Conservation (phyloP, 495 filamentous ascomycete genomes). For the Neurospora intermedia region DNA sequence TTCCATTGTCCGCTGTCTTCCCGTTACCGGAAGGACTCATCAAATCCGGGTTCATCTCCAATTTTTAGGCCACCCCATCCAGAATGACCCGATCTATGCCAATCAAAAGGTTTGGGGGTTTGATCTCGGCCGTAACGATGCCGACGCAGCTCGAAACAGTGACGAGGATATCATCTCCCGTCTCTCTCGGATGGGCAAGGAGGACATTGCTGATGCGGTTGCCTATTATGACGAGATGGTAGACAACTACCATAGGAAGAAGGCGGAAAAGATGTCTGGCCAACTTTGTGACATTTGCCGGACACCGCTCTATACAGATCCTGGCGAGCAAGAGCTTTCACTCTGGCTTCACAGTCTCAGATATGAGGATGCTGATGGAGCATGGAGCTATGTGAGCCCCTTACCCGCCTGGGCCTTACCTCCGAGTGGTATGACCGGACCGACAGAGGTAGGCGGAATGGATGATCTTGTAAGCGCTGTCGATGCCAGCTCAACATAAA, state of each 20-base stretch:
- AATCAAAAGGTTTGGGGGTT: conserved; percentile 86
- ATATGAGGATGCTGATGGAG: conserved; percentile 70
- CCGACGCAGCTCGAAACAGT: conserved; percentile 49
- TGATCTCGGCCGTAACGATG: conserved; percentile 60
- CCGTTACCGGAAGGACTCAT: conserved; percentile 88
- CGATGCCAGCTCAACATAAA: conserved; percentile 14
- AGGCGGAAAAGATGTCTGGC: conserved; percentile 88
- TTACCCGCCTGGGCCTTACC: conserved; percentile 82
- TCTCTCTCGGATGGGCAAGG: conserved; percentile 84
- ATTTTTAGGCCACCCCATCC: conserved; percentile 86
- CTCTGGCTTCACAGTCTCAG: conserved; percentile 87
- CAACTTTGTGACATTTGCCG: conserved; percentile 67
- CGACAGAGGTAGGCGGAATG: conserved; percentile 43
- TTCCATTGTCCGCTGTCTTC: conserved; percentile 88
- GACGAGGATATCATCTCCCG: conserved; percentile 85
- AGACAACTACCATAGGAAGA: conserved; percentile 69
- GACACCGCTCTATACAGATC: conserved; percentile 86
- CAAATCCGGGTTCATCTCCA: conserved; percentile 93
- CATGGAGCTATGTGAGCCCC: conserved; percentile 77
- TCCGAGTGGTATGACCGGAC: conserved; percentile 51
- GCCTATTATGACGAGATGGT: conserved; percentile 91
- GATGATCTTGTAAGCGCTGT: conserved; percentile 40
- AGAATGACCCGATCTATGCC: conserved; percentile 95
- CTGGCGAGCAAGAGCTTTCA: conserved; percentile 76
- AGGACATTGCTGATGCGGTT: conserved; percentile 79